phyloP scores from a whole-genome alignment of 352 stramenopile species.

The Stramenopiles sp. region DNA sequence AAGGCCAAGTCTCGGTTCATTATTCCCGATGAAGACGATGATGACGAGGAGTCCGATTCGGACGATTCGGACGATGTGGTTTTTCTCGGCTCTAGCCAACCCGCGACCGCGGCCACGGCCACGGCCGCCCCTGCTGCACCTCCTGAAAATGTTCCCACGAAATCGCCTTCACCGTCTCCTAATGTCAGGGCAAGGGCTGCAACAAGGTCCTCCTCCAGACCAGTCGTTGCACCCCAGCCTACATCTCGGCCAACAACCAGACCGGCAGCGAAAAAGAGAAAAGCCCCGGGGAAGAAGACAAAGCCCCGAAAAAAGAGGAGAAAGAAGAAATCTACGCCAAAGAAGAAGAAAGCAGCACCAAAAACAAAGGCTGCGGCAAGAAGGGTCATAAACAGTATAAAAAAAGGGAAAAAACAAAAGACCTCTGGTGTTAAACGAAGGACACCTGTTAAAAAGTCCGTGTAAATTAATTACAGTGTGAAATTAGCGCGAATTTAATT shows the following conservation, averaged over 20 bases:
- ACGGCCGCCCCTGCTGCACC: not conserved
- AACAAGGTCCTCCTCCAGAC: not conserved
- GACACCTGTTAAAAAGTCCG: too few species aligned
- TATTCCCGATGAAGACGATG: not conserved
- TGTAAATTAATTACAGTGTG: too few species aligned
- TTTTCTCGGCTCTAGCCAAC: not conserved
- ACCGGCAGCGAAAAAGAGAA: not conserved
- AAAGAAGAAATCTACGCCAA: not conserved
- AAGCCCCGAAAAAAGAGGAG: not conserved
- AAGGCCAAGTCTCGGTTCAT: not conserved
- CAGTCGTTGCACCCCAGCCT: not conserved
- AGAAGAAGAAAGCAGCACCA: not conserved
- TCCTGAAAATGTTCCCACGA: not conserved
- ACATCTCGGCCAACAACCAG: not conserved
- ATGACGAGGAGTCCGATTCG: not conserved
- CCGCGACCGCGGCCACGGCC: not conserved
- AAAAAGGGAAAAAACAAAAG: not conserved
- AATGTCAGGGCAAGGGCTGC: not conserved
- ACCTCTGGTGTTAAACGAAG: not conserved
- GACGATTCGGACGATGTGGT: not conserved
- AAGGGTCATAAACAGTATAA: not conserved
- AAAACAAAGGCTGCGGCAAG: not conserved
- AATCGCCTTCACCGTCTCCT: not conserved
- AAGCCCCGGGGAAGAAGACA: not conserved
- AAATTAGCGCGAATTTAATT: too few species aligned